Evolutionary conservation across 1,284 basidiomycete species (phyloP), one percentile per base, ranked within the genome.

Genomic region (Cryptococcus hybrid): DNA sequence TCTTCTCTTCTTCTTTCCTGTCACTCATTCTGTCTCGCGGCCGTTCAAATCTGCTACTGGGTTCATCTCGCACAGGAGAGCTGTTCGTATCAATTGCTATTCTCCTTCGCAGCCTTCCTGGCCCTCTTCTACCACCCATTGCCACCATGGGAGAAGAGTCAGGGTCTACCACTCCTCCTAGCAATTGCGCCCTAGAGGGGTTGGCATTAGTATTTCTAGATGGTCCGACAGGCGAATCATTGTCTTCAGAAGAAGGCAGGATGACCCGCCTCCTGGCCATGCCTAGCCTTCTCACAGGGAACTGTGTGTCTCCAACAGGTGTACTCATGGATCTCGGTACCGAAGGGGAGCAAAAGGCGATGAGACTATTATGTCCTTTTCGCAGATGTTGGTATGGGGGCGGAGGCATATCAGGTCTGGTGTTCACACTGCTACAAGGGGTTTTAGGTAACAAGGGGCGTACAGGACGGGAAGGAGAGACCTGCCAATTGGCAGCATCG

Each of bases 221-320:
- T 7, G 39, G 40, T 13, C 47, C 15, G 15, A 58, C 13, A 7
- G 57, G 57, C 7, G 57, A 55, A 18, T 49, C 50, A 34, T 39
- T 34, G 36, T 54, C 44, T 11, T 37, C 56, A 11, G 57, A 58
- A 11, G 60, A 58, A 39, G 50, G 24, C 7, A 40, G 13, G 15
- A 58, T 12, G 13, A 56, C 9, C n/a, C 47, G 38, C 5, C 49
- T 55, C 54, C 56, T 49, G 9, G 56, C n/a, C 42, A 58, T 8
- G 8, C 61, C 55, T 18, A 57, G 54, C 49, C 61, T 37, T 37
- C 60, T 37, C 2, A 59, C 55, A 11, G 60, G 60, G 37, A 59
- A 51, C 39, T 59, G 60, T 8, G 57, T 62, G 30, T 18, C 9
- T 12, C n/a, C 13, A 12, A 51, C 30, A 34, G 55, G 53, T 8